Base-by-base conservation (phyloP, 2,329 filamentous ascomycete genomes). In the Orbilia javanica region DNA sequence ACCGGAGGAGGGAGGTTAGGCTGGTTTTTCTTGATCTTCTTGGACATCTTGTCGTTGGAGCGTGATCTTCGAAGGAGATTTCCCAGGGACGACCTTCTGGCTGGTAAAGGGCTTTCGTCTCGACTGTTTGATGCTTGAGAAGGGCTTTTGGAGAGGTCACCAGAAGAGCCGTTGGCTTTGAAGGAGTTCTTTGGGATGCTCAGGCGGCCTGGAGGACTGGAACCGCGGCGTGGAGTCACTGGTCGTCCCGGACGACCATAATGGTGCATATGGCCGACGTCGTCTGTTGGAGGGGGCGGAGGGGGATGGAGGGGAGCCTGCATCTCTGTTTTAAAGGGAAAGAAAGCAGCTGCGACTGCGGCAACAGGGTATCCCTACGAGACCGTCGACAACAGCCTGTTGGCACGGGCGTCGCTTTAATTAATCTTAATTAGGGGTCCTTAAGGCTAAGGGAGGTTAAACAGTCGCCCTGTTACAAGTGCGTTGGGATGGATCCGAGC, bases 1-100 rank as follows among this genome's bases (percentile, higher is more conserved):
- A 77, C 73, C 7, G 73, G 66, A 53, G 73, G 73, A 31, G 73
- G 73, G 4, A 66, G 46, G 62, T 55, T 31, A 39, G 55, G 48
- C 52, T 77, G 73, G 34, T 77, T 77, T 55, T 77, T 77, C 66
- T 77, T 77, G 66, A 66, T 71, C 73, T 77, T 77, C 66, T 77
- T 77, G 27, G 65, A 52, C 73, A 77, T 77, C 29, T 77, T 77
- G 60, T 77, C 73, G 31, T 60, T 46, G 44, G 73, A 77, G 8
- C 73, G 73, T 34, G 73, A 77, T 31, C 73, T 77, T 71, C 73
- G 65, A 66, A 77, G 73, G 50, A 77, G 73, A 52, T 71, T 77
- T 66, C 73, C 73, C 7, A 77, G 66, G 18, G 73, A 77, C 25
- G 73, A 77, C 62, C 73, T 65, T 46, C 73, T 70, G n/a, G 66